phyloP scores from a whole-genome alignment of 2,329 filamentous ascomycete genomes.

The Achaetomium macrosporum region DNA sequence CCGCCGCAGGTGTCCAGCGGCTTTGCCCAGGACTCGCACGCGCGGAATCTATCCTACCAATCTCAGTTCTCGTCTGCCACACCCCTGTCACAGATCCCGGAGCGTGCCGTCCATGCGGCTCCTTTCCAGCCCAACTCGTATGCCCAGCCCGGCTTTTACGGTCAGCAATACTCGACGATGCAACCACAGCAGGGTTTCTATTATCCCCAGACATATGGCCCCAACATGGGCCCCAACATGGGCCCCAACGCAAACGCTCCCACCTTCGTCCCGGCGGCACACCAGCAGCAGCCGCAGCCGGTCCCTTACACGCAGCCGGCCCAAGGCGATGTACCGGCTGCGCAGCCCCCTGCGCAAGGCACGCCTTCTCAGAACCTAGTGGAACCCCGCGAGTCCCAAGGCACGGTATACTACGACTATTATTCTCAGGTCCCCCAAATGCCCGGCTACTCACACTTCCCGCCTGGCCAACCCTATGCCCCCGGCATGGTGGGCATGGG shows the following conservation, averaged over 20 bases:
- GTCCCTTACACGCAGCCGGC: slow-evolving; percentile 38
- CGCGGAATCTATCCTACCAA: slow-evolving; percentile 62
- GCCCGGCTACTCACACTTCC: not conserved
- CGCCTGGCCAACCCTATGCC: slow-evolving; percentile 42
- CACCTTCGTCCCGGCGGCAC: slow-evolving; percentile 51
- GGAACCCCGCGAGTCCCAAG: slow-evolving; percentile 78
- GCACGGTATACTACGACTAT: slow-evolving; percentile 94
- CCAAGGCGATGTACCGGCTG: slow-evolving; percentile 34
- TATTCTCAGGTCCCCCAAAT: slow-evolving; percentile 54
- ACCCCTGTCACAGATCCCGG: slow-evolving; percentile 85
- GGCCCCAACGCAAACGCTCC: slow-evolving; percentile 39
- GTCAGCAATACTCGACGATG: slow-evolving; percentile 51
- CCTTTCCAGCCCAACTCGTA: slow-evolving; percentile 77
- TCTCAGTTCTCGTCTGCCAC: slow-evolving; percentile 69
- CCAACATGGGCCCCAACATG: slow-evolving; percentile 39
- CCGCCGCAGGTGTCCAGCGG: slow-evolving; percentile 62
- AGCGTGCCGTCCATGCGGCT: slow-evolving; percentile 83
- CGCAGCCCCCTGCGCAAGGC: slow-evolving; percentile 40
- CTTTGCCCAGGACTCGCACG: slow-evolving; percentile 55
- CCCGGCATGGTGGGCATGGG: slow-evolving; percentile 56
- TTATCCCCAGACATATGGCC: slow-evolving; percentile 52
- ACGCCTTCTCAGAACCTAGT: slow-evolving; percentile 50
- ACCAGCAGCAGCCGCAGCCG: slow-evolving; percentile 42
- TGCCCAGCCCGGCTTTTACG: slow-evolving; percentile 53
- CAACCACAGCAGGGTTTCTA: slow-evolving; percentile 61